Evolutionary conservation across 257 asterid genomes (phyloP), one percentile per base, ranked within the genome.

Genomic region (Solanum pinnatisectum): DNA sequence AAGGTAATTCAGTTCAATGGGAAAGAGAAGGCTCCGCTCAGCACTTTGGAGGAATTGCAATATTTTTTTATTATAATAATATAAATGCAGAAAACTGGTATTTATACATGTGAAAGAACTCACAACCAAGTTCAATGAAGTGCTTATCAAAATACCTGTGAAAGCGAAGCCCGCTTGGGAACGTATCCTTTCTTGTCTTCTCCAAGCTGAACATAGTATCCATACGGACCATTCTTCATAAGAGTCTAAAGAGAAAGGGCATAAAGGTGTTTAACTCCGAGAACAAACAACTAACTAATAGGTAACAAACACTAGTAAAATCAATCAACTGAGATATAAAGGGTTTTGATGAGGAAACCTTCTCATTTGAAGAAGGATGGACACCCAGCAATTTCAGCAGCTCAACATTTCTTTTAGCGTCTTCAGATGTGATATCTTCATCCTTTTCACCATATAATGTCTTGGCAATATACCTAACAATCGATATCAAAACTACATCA

Each of bases 191-290:
- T 91, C 88, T 95, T 94, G 90, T 97, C 98, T 89, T 97, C 98
- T 90, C 99, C 99, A 84, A 96, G 95, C 93, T 97, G 99, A 89
- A 97, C 93, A 87, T 97, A 97, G 92, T 89, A 49, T 90, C 98
- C 98, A 89, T 92, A 97, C 13, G 98, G 98, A 82, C 98, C 98
- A 79, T 84, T 86, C 97, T 96, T 97, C 89, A 97, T 84, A 82
- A 96, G 93, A 91, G 96, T 92, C 98, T 97, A 89, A 18, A 87
- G 78, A 84, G 25, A 88, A 86, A 33, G 56, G 87, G 68, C 35
- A 89, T 73, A 33, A 72, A 78, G 39, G 49, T 11, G 15, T 78
- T 78, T 42, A 78, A 81, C 27, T 35, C 44, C 37, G 35, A 83
- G 85, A 81, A 85, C 23, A 60, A 37, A 78, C 32, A 87, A 46